Evolutionary conservation across 2,329 filamentous ascomycete species (phyloP).

Genomic region (Calonectria henricotiae): DNA sequence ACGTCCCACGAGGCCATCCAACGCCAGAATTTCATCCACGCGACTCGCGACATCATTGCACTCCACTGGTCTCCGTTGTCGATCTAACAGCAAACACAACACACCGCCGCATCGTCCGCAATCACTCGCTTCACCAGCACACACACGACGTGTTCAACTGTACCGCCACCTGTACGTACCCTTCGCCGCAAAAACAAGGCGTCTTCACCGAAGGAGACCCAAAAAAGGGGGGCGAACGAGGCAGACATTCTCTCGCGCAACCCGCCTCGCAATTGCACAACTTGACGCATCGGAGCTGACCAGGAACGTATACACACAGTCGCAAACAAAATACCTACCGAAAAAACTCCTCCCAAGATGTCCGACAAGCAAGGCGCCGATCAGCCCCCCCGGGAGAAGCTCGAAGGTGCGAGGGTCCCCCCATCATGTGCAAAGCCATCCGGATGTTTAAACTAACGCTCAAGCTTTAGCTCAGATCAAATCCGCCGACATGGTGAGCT

Average conservation of each 20-base stretch:
- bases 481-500: slow-evolving; percentile 95
- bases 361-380: slow-evolving; percentile 60
- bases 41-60: slow-evolving; percentile 34
- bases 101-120: slow-evolving; percentile 25
- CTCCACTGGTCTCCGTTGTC: slow-evolving; percentile 17
- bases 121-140: slow-evolving; percentile 21
- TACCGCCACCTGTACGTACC: slow-evolving; percentile 34
- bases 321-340: slow-evolving; percentile 8
- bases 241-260: slow-evolving; percentile 22
- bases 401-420: slow-evolving; percentile 75
- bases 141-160: slow-evolving; percentile 19
- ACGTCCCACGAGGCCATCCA: slow-evolving; percentile 34
- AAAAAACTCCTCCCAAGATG: slow-evolving; percentile 51
- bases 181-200: slow-evolving; percentile 32
- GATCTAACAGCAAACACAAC: slow-evolving; percentile 26
- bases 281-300: slow-evolving; percentile 32
- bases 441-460: slow-evolving; percentile 29
- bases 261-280: slow-evolving; percentile 20
- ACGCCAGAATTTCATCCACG: slow-evolving; percentile 32
- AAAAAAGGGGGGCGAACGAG: slow-evolving; percentile 29
- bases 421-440: slow-evolving; percentile 8
- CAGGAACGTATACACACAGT: slow-evolving; percentile 19
- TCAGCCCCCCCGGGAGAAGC: slow-evolving; percentile 77
- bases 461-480: slow-evolving; percentile 87
- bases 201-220: neutral